Base-by-base conservation (phyloP, 2,329 filamentous ascomycete species). In the Huntiella abstrusa region DNA sequence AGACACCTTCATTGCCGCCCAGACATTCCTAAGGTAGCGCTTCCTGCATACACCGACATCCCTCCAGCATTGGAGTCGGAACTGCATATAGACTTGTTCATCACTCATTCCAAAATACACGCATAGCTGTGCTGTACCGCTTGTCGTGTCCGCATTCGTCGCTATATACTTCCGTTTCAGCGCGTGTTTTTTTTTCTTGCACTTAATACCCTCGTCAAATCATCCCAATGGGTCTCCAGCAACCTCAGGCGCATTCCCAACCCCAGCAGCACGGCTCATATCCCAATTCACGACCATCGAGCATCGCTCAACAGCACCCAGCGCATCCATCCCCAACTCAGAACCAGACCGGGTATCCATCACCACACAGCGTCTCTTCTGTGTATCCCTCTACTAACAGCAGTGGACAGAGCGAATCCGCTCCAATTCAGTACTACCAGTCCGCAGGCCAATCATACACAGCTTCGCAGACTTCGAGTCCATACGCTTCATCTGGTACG, bases 401-500 rank as follows among this genome's bases (percentile, higher is more conserved):
- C 49, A 73, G 67, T 57, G 70, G 71, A 39, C 78, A 79, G 57
- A 69, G 71, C 57, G 63, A 71, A 43, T 74, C 77, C 57, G 82
- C 92, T 49, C 61, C 55, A 54, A 65, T 82, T 55, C 47, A 49
- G 39, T 93, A 88, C 63, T 77, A 81, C 58, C 74, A 80, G 49
- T 83, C 91, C 59, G 75, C 82, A 52, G 84, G 78, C 60, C 75
- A 83, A 8, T 49, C 47, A 32, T 93, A 93, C 66, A 86, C 80
- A 64, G 80, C 83, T 47, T 78, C 83, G 54, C 84, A 80, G 64
- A 75, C 80, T 51, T 77, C 81, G 47, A 83, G 80, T 63, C 82
- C 82, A 65, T 94, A 93, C 64, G 79, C 83, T 53, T 84, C 85
- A 59, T 82, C 83, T 68, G 83, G 84, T 91, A 66, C 70, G 47